Conservation (phyloP, 2,329 filamentous ascomycete species). For the Apiospora koreana region DNA sequence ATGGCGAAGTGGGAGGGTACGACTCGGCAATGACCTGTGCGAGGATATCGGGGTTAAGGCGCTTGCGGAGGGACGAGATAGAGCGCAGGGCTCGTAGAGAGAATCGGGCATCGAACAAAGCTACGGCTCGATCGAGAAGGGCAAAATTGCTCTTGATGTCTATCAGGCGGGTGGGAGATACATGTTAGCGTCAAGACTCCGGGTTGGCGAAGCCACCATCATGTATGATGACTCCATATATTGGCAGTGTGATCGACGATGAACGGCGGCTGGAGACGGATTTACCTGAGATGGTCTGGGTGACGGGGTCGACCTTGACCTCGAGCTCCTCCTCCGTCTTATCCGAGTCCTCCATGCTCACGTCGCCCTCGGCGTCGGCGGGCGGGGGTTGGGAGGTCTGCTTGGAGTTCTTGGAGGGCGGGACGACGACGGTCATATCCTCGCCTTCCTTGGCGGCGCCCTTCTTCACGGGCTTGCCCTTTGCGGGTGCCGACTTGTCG, state of each 20-base stretch:
- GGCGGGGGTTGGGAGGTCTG: slow-evolving; percentile 56
- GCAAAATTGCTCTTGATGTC: slow-evolving; percentile 95
- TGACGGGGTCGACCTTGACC: slow-evolving; percentile 60
- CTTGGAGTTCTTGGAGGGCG: slow-evolving; percentile 66
- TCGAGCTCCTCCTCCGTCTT: slow-evolving; percentile 48
- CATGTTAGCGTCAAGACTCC: background rate
- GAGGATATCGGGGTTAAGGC: slow-evolving; percentile 79
- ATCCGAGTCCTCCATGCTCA: slow-evolving; percentile 67
- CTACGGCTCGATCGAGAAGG: slow-evolving; percentile 87
- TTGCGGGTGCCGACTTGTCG: slow-evolving; percentile 57
- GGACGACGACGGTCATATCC: slow-evolving; percentile 81
- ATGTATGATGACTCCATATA: background rate
- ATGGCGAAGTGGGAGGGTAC: slow-evolving; percentile 63
- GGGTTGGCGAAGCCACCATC: background rate
- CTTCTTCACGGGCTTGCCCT: slow-evolving; percentile 63
- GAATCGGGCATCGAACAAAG: slow-evolving; percentile 92
- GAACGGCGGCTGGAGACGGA: slow-evolving; percentile 6
- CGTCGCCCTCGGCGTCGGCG: slow-evolving; percentile 67
- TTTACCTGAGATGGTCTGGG: slow-evolving; percentile 62
- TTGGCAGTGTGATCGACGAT: background rate
- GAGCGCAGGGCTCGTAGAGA: slow-evolving; percentile 91
- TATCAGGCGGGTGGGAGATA: slow-evolving; percentile 37
- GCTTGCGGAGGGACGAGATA: slow-evolving; percentile 93
- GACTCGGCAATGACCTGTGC: slow-evolving; percentile 79
- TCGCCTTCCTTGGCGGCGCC: slow-evolving; percentile 62